Conservation (phyloP, 2,329 filamentous ascomycete species). For the Plenodomus lindquistii region DNA sequence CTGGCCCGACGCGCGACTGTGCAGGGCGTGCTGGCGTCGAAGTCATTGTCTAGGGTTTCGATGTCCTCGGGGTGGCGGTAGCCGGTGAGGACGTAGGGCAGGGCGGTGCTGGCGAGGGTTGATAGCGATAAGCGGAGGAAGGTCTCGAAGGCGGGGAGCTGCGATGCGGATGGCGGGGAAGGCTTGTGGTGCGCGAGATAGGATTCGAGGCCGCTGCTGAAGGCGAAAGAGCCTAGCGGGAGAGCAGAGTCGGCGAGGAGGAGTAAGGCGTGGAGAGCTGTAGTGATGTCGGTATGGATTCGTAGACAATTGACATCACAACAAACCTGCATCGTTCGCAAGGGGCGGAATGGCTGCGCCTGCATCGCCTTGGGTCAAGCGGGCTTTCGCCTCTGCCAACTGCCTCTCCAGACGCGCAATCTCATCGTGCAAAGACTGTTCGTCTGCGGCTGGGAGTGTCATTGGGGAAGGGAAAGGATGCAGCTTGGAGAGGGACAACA, state of each 20-base stretch:
- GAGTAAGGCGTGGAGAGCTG: slow-evolving; percentile 68
- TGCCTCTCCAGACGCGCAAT: slow-evolving; percentile 62
- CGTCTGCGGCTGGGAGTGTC: slow-evolving; percentile 23
- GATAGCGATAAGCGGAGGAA: slow-evolving; percentile 74
- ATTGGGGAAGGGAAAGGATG: slow-evolving; percentile 26
- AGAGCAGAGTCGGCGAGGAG: slow-evolving; percentile 81
- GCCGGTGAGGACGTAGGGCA: slow-evolving; percentile 75
- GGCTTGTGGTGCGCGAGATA: slow-evolving; percentile 70
- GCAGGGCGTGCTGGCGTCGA: slow-evolving; percentile 77
- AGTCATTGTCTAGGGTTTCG: slow-evolving; percentile 68
- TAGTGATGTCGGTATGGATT: not conserved
- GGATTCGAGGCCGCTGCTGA: slow-evolving; percentile 80
- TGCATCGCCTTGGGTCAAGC: slow-evolving; percentile 46
- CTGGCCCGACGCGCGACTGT: slow-evolving; percentile 78
- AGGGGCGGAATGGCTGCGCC: slow-evolving; percentile 10
- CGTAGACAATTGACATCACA: not conserved
- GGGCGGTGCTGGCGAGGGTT: slow-evolving; percentile 70
- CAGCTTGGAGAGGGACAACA: slow-evolving; percentile 8
- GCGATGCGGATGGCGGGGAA: slow-evolving; percentile 33
- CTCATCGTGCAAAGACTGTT: slow-evolving; percentile 52
- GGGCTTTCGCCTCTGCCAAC: slow-evolving; percentile 52
- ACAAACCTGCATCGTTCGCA: slow-evolving; percentile 21
- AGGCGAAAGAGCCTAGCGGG: slow-evolving; percentile 84
- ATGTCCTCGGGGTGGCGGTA: slow-evolving; percentile 60
- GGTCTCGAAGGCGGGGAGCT: slow-evolving; percentile 56